phyloP scores from a whole-genome alignment of 169 alveolate species.

The Plasmodium vinckei region DNA sequence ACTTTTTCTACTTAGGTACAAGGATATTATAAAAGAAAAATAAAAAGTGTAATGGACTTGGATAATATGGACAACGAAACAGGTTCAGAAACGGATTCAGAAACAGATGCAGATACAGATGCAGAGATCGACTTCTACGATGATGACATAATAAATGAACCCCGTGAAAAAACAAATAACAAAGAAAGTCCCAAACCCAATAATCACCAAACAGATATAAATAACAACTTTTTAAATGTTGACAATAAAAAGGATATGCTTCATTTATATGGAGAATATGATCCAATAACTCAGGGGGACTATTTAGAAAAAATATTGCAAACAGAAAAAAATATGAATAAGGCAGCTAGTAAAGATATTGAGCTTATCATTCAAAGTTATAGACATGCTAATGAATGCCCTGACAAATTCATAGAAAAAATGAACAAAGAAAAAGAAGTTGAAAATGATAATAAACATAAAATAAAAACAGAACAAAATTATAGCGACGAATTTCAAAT shows the following conservation, averaged over 20 bases:
- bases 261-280: constrained; percentile 32
- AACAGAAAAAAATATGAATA: constrained; percentile 35
- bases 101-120: neutral
- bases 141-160: neutral
- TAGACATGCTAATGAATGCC: constrained; percentile 30
- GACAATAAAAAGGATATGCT: constrained; percentile 30
- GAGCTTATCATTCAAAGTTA: constrained; percentile 36
- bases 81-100: constrained; percentile 18
- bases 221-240: constrained; percentile 1
- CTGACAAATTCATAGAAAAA: constrained; percentile 26
- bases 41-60: constrained; percentile 18
- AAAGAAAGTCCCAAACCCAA: neutral
- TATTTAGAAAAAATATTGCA: constrained; percentile 43
- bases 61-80: constrained; percentile 20
- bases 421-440: constrained; percentile 13
- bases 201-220: neutral
- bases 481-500: neutral
- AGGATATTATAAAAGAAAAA: constrained; percentile 69
- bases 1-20: constrained; percentile 27
- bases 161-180: neutral
- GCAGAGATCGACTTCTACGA: neutral
- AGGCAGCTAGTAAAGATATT: constrained; percentile 37
- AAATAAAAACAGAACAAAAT: neutral
- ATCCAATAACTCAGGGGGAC: constrained; percentile 11
- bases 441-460: neutral